Evolutionary conservation across 768 basidiomycete species (phyloP).

Genomic region (Russula earlei): DNA sequence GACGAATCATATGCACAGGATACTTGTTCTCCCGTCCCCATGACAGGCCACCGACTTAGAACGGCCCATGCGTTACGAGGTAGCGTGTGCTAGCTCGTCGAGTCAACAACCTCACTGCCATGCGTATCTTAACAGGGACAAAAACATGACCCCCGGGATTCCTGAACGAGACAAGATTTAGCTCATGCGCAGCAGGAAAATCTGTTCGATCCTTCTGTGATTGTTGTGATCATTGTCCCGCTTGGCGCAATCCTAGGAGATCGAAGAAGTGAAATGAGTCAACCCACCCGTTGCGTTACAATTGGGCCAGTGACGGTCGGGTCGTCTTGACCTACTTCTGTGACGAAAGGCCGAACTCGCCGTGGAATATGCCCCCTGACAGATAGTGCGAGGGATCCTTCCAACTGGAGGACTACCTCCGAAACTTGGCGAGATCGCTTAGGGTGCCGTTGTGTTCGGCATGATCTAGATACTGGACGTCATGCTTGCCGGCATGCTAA

Average conservation of each 20-base stretch:
- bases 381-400: neutral
- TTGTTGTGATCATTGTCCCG: neutral
- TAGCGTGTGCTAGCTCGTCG: neutral
- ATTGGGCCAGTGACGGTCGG: neutral
- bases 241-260: conserved; percentile 12
- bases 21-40: neutral
- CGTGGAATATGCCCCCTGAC: neutral
- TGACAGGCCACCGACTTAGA: neutral
- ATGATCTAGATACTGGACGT: neutral
- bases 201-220: conserved; percentile 2
- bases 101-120: neutral
- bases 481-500: neutral
- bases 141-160: neutral
- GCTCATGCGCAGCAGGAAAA: conserved; percentile 7
- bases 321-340: neutral
- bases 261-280: conserved; percentile 5
- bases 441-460: neutral
- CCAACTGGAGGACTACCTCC: neutral
- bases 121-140: neutral
- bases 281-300: neutral
- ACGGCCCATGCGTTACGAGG: neutral
- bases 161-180: neutral
- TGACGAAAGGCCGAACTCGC: neutral
- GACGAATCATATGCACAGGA: neutral
- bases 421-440: neutral